Percentiles rank a stretch among this genome's conserved stretches.
Evolutionary conservation across 768 basidiomycete species (phyloP).

Genomic region (Kondoa subrosea): DNA sequence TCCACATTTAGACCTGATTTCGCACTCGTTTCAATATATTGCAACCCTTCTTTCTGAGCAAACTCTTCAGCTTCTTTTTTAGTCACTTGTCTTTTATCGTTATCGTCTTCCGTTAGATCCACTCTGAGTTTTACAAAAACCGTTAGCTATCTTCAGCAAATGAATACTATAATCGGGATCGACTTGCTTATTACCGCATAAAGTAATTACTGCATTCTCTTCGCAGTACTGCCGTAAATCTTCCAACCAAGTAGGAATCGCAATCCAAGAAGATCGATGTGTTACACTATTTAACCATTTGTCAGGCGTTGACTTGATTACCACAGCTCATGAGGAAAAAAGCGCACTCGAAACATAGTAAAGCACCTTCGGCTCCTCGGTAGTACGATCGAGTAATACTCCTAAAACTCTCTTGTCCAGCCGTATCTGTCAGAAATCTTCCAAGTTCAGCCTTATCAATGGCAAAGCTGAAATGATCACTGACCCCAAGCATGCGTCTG

Average conservation of each 20-base stretch:
- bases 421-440: slow-evolving; percentile 40
- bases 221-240: slow-evolving; percentile 76
- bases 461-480: background rate
- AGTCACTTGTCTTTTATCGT: slow-evolving; percentile 44
- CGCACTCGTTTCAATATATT: slow-evolving; percentile 94
- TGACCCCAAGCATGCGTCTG: slow-evolving; percentile 3
- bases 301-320: background rate
- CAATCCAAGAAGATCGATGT: background rate
- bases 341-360: slow-evolving; percentile 45
- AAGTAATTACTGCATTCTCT: slow-evolving; percentile 95
- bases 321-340: slow-evolving; percentile 43
- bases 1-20: slow-evolving; percentile 95
- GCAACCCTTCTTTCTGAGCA: slow-evolving; percentile 77
- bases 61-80: slow-evolving; percentile 81
- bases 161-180: too few species aligned
- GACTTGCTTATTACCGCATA: slow-evolving; percentile 92
- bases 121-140: too few species aligned
- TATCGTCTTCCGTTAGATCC: too few species aligned
- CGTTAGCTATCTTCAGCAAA: too few species aligned
- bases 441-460: background rate
- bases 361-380: slow-evolving; percentile 52
- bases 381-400: slow-evolving; percentile 99
- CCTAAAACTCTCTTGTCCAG: slow-evolving; percentile 94
- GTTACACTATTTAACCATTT: background rate
- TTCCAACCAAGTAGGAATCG: background rate